These are phyloP conservation scores for Phytopythium helicoides DNA, from an alignment of 352 stramenopile species.

Conservation along the genomic window DNA sequence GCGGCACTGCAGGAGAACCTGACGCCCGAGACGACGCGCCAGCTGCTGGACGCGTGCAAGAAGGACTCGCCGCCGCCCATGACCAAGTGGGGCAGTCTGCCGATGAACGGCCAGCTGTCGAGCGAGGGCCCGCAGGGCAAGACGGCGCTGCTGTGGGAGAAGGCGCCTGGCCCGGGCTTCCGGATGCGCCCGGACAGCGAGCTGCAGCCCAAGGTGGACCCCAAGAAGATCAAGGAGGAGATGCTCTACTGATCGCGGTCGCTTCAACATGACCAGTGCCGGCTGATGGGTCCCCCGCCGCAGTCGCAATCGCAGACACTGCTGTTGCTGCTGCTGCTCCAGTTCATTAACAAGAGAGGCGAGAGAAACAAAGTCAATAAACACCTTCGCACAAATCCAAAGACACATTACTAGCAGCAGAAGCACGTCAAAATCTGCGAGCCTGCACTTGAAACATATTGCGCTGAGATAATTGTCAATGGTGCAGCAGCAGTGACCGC, in stretches of 20 bases:
- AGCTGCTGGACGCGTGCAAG: slow-evolving; percentile 97
- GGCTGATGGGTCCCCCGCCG: no score
- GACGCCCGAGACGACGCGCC: slow-evolving; percentile 95
- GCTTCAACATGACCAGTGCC: background rate
- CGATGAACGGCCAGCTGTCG: slow-evolving; percentile 99
- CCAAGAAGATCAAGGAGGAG: slow-evolving; percentile 89
- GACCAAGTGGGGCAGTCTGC: slow-evolving; percentile 98
- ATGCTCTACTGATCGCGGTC: slow-evolving; percentile 76
- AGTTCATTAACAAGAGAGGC: no score
- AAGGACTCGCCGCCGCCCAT: slow-evolving; percentile 90
- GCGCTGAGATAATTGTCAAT: background rate
- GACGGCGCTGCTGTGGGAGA: slow-evolving; percentile 89
- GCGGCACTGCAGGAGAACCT: slow-evolving; percentile 93
- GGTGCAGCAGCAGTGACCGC: slow-evolving; percentile 39
- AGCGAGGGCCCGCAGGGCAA: slow-evolving; percentile 98
- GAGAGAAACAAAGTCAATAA: no score
- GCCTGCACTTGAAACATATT: no score
- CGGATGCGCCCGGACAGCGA: slow-evolving; percentile 90
- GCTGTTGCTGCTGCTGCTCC: no score
- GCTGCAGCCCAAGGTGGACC: slow-evolving; percentile 94
- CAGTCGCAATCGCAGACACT: no score
- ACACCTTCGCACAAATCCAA: no score
- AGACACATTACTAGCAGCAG: background rate
- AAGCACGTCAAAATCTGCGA: no score
- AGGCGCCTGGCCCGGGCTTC: slow-evolving; percentile 81